These are phyloP conservation scores for Trametes cinnabarina DNA, from an alignment of 768 basidiomycete species.

Conservation along the genomic window DNA sequence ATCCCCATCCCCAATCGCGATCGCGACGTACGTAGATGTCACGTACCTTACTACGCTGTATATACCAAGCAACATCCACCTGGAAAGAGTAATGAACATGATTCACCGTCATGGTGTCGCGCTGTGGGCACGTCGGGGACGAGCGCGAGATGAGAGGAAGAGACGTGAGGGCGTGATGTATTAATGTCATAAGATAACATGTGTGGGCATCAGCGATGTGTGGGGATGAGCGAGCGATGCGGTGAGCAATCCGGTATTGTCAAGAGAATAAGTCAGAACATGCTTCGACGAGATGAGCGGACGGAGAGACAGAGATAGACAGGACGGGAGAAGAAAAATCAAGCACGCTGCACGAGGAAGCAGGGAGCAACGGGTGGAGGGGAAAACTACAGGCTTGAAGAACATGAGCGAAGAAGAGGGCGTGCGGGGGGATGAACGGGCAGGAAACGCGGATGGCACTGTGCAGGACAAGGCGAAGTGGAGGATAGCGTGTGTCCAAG, in stretches of 20 bases:
- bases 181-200: constrained; percentile 25
- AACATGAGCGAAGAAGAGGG: background rate
- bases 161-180: constrained; percentile 20
- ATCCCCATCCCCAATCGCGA: too few species aligned
- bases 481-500: constrained; percentile 8
- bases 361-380: background rate
- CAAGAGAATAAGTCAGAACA: constrained; percentile 38
- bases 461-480: background rate
- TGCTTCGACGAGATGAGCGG: constrained; percentile 32
- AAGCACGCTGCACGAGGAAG: constrained; percentile 8
- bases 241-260: constrained; percentile 28
- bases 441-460: background rate
- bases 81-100: background rate
- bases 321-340: constrained; percentile 20
- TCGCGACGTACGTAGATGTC: background rate
- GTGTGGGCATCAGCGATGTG: constrained; percentile 25
- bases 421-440: background rate
- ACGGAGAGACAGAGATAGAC: constrained; percentile 24
- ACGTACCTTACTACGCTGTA: constrained; percentile 10
- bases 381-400: background rate
- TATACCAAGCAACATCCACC: constrained; percentile 1
- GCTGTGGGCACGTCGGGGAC: background rate
- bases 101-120: background rate
- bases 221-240: constrained; percentile 19
- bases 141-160: background rate